A percentile compares a stretch with the other conserved stretches of the same genome.
These are phyloP conservation scores for Penicillium frequentans DNA, from an alignment of 2,329 filamentous ascomycete species.

Conservation along the genomic window DNA sequence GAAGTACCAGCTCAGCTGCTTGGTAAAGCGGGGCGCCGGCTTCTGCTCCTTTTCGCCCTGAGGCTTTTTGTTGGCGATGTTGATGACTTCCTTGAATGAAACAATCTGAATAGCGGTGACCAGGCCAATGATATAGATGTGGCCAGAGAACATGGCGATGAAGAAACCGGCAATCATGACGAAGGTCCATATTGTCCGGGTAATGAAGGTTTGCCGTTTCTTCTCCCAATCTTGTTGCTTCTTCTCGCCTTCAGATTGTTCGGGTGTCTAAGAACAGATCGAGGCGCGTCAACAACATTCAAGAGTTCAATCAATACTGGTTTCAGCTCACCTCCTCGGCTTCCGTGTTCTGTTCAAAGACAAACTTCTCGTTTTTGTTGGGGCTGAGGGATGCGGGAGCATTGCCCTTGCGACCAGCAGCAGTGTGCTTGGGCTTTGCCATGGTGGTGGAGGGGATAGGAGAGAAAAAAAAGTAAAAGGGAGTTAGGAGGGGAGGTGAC, in stretches of 20 bases:
- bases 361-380: slow-evolving; percentile 42
- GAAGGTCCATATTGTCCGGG: slow-evolving; percentile 94
- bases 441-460: slow-evolving; percentile 34
- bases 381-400: slow-evolving; percentile 51
- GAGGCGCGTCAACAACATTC: neutral
- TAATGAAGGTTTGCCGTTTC: slow-evolving; percentile 98
- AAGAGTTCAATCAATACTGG: neutral
- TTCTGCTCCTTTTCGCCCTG: slow-evolving; percentile 62
- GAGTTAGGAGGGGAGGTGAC: slow-evolving; percentile 16
- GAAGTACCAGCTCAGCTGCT: slow-evolving; percentile 99
- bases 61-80: slow-evolving; percentile 69
- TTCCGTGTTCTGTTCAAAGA: slow-evolving; percentile 32
- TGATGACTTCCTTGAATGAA: slow-evolving; percentile 98
- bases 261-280: slow-evolving; percentile 32
- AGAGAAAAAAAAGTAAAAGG: slow-evolving; percentile 17
- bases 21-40: slow-evolving; percentile 73
- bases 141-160: slow-evolving; percentile 85
- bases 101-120: slow-evolving; percentile 93
- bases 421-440: slow-evolving; percentile 46
- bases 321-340: slow-evolving; percentile 34
- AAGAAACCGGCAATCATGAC: slow-evolving; percentile 97
- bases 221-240: slow-evolving; percentile 96
- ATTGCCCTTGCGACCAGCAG: slow-evolving; percentile 37
- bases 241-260: slow-evolving; percentile 82
- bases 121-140: slow-evolving; percentile 94